Evolutionary conservation across 176 grass and related monocot species (phyloP).

Genomic region (Lolium rigidum): DNA sequence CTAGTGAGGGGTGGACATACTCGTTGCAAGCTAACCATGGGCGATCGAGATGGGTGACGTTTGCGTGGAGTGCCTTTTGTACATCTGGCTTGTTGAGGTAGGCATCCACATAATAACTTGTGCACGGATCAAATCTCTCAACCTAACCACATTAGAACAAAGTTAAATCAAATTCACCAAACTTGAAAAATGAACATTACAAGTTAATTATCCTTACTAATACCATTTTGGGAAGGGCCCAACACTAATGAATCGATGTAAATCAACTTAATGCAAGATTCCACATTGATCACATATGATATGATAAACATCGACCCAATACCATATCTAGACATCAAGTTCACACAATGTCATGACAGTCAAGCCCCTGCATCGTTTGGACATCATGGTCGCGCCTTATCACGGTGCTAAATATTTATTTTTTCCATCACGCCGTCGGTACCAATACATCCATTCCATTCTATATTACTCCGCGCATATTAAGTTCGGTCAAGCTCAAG

Average conservation of each 20-base stretch:
- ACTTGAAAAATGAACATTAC: not conserved
- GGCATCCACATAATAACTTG: constrained; percentile 68
- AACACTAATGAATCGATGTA: not conserved
- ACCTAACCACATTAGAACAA: constrained; percentile 40
- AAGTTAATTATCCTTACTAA: not conserved
- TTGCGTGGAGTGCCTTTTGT: constrained; percentile 80
- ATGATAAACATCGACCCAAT: not conserved
- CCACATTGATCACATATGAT: not conserved
- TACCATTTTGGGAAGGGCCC: too few relatives aligned
- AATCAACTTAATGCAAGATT: not conserved
- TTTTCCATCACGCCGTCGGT: too few relatives aligned
- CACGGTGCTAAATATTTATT: too few relatives aligned
- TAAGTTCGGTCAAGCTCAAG: too few relatives aligned
- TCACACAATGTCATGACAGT: not conserved
- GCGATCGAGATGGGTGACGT: constrained; percentile 64
- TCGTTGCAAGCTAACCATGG: constrained; percentile 65
- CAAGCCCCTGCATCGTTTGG: too few relatives aligned
- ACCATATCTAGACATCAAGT: not conserved
- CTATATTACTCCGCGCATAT: too few relatives aligned
- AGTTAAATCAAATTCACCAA: not conserved
- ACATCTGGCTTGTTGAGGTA: constrained; percentile 79
- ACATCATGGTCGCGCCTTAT: too few relatives aligned
- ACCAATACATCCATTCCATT: too few relatives aligned
- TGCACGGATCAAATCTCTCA: constrained; percentile 79
- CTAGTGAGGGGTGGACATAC: not conserved